Evolutionary conservation across 2,329 filamentous ascomycete genomes (phyloP), one percentile per base, ranked within the genome.

Genomic region (Stenocarpella maydis): DNA sequence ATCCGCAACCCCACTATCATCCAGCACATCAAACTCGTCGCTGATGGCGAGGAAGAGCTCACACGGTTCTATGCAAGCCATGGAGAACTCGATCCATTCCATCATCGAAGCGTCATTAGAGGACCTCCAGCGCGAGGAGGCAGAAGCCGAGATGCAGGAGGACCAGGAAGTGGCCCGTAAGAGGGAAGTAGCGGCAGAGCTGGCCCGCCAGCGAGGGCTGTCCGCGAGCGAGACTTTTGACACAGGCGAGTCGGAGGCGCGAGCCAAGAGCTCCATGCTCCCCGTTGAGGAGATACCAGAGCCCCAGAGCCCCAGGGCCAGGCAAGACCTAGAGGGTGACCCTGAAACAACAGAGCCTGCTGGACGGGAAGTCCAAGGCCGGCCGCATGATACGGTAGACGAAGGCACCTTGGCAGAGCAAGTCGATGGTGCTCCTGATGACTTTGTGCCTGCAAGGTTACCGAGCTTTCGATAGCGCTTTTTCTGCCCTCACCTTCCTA

Each of bases 391-490:
- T 10, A 21, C 69, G 64, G 31, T 72, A 21, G 26, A 73, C 54
- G 63, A 71, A 21, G 74, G 73, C 45, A 73, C 19, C 26, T 31
- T 15, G 45, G 50, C 31, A 28, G 37, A 26, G 37, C 39, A 31
- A 3, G 15, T 19, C 43, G 43, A 21, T 41, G 26, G 69, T 45
- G 14, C 28, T 0, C 28, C 43, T 19, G 73, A 76, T 24, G 78
- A 78, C 2, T 90, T 90, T 73, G 80, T 90, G 26, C 88, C 88
- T 4, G 88, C 88, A 43, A 82, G 87, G 69, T 76, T 91, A 70
- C 88, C 88, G 45, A 82, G 83, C 66, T 87, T 90, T 79, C 79
- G 80, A 72, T 87, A 67, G 67, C 65, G 67, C 21, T 7, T 41
- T 26, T 14, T 39, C n/a, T 28, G 17, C 19, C 14, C 17, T 64